Base-by-base conservation (phyloP, 306 rosid species). In the Pterocarpus macrocarpus region DNA sequence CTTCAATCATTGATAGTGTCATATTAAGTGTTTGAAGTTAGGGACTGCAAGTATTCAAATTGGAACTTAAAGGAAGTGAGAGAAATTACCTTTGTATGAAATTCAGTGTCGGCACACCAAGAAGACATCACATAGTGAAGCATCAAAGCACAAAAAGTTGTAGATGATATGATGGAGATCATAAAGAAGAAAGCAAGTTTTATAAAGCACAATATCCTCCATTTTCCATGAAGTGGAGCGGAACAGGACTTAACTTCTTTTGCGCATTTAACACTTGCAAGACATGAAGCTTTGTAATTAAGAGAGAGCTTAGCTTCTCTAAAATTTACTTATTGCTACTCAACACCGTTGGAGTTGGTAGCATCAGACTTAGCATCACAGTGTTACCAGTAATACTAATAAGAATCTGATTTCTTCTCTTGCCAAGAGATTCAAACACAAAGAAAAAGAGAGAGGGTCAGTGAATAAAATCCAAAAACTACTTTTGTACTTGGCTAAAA, bases 71-170 rank as follows among this genome's bases (percentile, higher is more conserved):
- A 61, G 69, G 76, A 56, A 77, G 35, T 65, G 65, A 78, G 65
- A 15, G 63, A 50, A 8, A 38, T 59, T 76, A 85, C 88, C 85
- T 66, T 67, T 63, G 74, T 36, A 77, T 77, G 77, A 72, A 77
- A 81, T 73, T 81, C 81, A 64, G 55, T 69, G 77, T 58, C 6
- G 16, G 63, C 15, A 80, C 53, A 63, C 64, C 55, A 68, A 64
- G 22, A 76, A 81, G 69, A 77, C 45, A 58, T 77, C 75, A 73
- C 2, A 49, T 47, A 72, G 83, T 39, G 58, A 77, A 85, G 81
- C 85, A 81, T 53, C 75, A 43, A 81, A 57, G 76, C 78, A 61
- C 17, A 34, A 69, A 67, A 73, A 44, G 45, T 70, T 39, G 71
- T 32, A 15, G 56, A 64, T 62, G 73, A 73, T 78, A 72, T 73